These are phyloP conservation scores for Aphanomyces euteiches DNA, from an alignment of 352 stramenopile genomes.

Conservation along the genomic window DNA sequence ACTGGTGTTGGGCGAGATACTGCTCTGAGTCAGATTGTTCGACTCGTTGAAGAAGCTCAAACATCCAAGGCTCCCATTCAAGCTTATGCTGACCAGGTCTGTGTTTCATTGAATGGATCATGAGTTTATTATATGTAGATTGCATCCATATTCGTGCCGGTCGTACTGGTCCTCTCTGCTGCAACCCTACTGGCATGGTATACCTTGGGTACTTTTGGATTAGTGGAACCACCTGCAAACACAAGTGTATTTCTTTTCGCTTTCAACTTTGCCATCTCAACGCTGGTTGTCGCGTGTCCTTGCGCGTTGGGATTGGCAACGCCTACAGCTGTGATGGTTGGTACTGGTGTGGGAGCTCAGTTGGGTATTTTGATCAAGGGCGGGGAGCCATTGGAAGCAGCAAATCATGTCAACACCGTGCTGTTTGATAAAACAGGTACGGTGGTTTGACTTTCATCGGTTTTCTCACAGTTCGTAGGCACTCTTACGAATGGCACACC, in stretches of 20 bases:
- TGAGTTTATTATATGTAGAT: conserved; percentile 49
- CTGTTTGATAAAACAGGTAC: conserved; percentile 98
- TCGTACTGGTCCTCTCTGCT: conserved; percentile 90
- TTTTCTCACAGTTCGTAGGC: conserved; percentile 40
- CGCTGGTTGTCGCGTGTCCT: conserved; percentile 97
- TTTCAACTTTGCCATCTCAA: conserved; percentile 97
- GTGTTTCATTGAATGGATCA: not conserved
- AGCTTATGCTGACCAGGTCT: conserved; percentile 89
- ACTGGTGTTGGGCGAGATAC: conserved; percentile 92
- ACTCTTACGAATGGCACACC: conserved; percentile 94
- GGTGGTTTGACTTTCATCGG: not conserved
- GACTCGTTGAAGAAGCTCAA: conserved; percentile 98
- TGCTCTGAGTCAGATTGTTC: conserved; percentile 96
- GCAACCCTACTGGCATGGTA: conserved; percentile 96
- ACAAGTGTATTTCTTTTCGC: conserved; percentile 82
- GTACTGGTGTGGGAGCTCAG: conserved; percentile 94
- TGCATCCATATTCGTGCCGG: conserved; percentile 93
- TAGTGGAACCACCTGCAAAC: conserved; percentile 1
- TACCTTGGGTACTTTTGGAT: conserved; percentile 43
- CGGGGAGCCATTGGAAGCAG: conserved; percentile 89
- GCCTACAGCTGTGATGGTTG: conserved; percentile 98
- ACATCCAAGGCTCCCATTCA: conserved; percentile 97
- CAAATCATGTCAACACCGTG: conserved; percentile 91
- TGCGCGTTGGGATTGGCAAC: conserved; percentile 98
- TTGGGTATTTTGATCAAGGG: conserved; percentile 99